These are phyloP conservation scores for Trichoderma reesei DNA, from an alignment of 495 filamentous ascomycete genomes.

Conservation along the genomic window DNA sequence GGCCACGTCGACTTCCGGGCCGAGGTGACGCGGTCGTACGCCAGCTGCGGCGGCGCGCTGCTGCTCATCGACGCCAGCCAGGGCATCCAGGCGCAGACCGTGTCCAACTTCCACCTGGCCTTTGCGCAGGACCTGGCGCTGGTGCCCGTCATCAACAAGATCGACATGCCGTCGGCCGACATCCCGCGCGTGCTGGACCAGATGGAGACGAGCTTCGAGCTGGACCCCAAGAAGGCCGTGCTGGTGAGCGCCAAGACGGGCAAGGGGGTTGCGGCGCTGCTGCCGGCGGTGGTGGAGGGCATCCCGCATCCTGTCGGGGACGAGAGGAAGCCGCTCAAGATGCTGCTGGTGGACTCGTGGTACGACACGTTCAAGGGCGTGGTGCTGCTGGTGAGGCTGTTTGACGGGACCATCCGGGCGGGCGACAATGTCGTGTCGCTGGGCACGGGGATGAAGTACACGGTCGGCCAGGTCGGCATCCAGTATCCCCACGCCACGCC, in stretches of 20 bases:
- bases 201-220: conserved; percentile 73
- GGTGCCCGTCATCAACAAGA: conserved; percentile 92
- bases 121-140: conserved; percentile 82
- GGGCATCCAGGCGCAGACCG: conserved; percentile 87
- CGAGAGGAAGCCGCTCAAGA: conserved; percentile 55
- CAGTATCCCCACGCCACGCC: conserved; percentile 86
- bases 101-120: conserved; percentile 95
- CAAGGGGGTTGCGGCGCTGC: conserved; percentile 64
- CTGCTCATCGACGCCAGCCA: conserved; percentile 90
- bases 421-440: conserved; percentile 80
- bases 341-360: conserved; percentile 94
- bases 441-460: conserved; percentile 78
- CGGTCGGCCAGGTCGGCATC: conserved; percentile 91
- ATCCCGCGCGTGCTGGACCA: conserved; percentile 75
- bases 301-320: conserved; percentile 77
- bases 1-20: conserved; percentile 97
- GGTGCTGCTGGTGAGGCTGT: conserved; percentile 81
- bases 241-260: conserved; percentile 92
- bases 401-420: conserved; percentile 73
- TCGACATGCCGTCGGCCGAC: conserved; percentile 84
- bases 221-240: conserved; percentile 72
- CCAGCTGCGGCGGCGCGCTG: conserved; percentile 86
- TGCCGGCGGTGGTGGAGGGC: conserved; percentile 76
- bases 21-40: conserved; percentile 90
- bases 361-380: conserved; percentile 94